Evolutionary conservation across 169 alveolate genomes (phyloP), one percentile per base, ranked within the genome.

Genomic region (Cryptosporidium viatorum): DNA sequence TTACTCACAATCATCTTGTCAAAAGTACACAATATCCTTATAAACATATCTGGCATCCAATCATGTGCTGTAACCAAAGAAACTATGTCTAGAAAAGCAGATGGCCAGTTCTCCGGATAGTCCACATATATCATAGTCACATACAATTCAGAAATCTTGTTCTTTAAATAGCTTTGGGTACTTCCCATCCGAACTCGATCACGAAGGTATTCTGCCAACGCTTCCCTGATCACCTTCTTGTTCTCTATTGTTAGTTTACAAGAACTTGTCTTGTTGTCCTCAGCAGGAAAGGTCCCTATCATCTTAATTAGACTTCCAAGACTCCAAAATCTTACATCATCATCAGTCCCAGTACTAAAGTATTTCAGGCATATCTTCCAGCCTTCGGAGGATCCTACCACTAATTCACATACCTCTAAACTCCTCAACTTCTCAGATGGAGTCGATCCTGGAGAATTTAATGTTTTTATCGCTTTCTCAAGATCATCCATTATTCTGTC

Each of bases 91-190:
- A 62, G 2, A 43, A 80, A 59, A 1, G 89, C 89, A 37, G 89
- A 60, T 16, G 89, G 75, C 89, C 89, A 80, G 23, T 62, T 80
- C 23, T 59, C 89, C n/a, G 89, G 89, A 33, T 80, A 80, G n/a
- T 80, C 89, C 2, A 48, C 52, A 65, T 67, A 67, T 29, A 80
- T 62, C 26, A 80, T 31, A n/a, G 37, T 60, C 21, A 80, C 74
- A 62, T 80, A 80, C n/a, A 80, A 52, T 14, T 80, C 89, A 0
- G 89, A 41, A 26, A 80, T 37, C 52, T 65, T 80, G 45, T 59
- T 80, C 18, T 29, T 59, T 18, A 67, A 45, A 43, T 80, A 80
- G 41, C 37, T 65, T 37, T 35, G 75, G 6, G 26, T 52, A 41
- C 45, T 43, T 43, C 69, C 58, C 52, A 45, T 50, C 9, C 68